phyloP scores from a whole-genome alignment of 1,139 yeast genomes.

The Suhomyces maxii region DNA sequence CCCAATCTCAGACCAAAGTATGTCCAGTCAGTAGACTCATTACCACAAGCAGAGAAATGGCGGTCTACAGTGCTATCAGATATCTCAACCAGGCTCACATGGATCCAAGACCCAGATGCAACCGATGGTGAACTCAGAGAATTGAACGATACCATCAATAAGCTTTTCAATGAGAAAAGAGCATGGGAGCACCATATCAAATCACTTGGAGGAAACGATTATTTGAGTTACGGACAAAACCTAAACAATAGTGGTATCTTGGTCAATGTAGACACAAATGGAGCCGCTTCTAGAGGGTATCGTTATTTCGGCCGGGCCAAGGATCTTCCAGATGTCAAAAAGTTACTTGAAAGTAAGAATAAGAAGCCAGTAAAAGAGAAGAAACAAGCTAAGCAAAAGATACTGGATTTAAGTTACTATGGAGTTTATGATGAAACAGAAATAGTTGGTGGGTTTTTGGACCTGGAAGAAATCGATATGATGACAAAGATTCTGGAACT shows the following conservation, averaged over 20 bases:
- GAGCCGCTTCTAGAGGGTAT: constrained; percentile 46
- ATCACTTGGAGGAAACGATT: constrained; percentile 19
- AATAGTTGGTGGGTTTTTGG: background rate
- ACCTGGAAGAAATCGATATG: constrained; percentile 8
- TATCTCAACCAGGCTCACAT: constrained; percentile 58
- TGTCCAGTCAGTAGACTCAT: constrained; percentile 52
- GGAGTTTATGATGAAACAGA: constrained; percentile 42
- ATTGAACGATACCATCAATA: constrained; percentile 43
- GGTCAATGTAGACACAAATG: constrained; percentile 15
- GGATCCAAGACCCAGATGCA: constrained; percentile 63
- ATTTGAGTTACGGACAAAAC: constrained; percentile 13
- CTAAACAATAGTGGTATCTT: constrained; percentile 26
- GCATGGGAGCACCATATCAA: constrained; percentile 83
- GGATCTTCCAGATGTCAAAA: constrained; percentile 74
- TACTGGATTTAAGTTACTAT: constrained; percentile 36
- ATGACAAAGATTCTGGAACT: constrained; percentile 6
- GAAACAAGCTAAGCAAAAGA: constrained; percentile 17
- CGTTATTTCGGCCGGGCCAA: constrained; percentile 83
- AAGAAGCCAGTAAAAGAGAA: constrained; percentile 17
- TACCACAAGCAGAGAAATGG: constrained; percentile 78
- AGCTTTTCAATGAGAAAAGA: constrained; percentile 21
- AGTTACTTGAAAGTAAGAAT: constrained; percentile 35
- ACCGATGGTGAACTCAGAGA: constrained; percentile 68
- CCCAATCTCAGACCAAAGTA: constrained; percentile 63
- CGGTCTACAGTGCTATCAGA: constrained; percentile 65